Base-by-base conservation (phyloP, 2,329 filamentous ascomycete species). In the Beauveria brongniartii region DNA sequence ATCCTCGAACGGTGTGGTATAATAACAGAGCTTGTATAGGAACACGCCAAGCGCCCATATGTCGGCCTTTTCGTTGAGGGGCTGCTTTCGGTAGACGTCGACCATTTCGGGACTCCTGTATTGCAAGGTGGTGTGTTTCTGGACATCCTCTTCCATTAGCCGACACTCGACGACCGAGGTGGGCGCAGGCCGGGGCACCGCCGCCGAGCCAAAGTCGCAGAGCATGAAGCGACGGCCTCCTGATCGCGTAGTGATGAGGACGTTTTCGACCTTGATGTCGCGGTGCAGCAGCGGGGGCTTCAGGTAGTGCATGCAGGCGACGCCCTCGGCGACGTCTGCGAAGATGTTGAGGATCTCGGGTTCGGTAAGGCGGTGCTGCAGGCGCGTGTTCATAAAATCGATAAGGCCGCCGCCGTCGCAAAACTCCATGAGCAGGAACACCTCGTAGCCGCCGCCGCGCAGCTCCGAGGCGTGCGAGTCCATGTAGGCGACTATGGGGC, bases 101-200 rank as follows among this genome's bases (percentile, higher is more conserved):
- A 99, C 88, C 94, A 99, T 99, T 76, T 99, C 94, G 6, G 94
- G 94, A 72, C 93, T 97, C 66, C 94, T 84, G 73, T 99, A 99
- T 73, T 99, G 94, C 75, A 99, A 82, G 0, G 94, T 99, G 0
- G 94, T 99, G 72, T 99, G 93, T 69, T 91, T 90, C 75, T 97
- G 94, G 14, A 99, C 88, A 74, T 99, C 94, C 71, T 99, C 94
- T 74, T 99, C 94, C 70, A 97, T 91, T 67, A 95, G 75, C 61
- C 93, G 87, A 66, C 93, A 96, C 74, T 99, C 94, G 44, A 87
- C 86, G 7, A 92, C 89, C 5, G 90, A 93, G 18, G 86, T 90
- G 14, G 94, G 92, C 47, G 94, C 92, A 14, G 92, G 87, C 64
- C 89, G 83, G 41, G 94, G 92, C 30, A 88, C 80, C 3, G 94